These are phyloP conservation scores for Gnetum montanum DNA, from an alignment of 75 land plant species.

Conservation along the genomic window DNA sequence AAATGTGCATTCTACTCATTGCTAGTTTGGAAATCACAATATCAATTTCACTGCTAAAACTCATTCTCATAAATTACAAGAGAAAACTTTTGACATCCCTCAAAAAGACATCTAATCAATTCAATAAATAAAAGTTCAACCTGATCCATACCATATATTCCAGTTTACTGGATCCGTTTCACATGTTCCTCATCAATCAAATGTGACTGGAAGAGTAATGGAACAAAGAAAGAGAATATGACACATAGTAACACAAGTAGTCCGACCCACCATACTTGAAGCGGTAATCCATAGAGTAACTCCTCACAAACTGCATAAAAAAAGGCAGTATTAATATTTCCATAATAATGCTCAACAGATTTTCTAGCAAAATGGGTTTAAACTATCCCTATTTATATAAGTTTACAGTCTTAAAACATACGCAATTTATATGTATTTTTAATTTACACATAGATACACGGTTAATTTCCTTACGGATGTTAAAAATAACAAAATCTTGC, in stretches of 20 bases:
- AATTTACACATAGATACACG: conserved; percentile 13
- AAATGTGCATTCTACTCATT: no score
- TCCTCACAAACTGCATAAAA: conserved; percentile 70
- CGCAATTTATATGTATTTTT: conserved; percentile 9
- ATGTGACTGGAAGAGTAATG: conserved; percentile 25
- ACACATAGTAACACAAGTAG: conserved; percentile 33
- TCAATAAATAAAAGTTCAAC: no score
- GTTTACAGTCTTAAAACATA: conserved; percentile 17
- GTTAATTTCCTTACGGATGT: conserved; percentile 48
- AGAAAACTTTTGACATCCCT: no score
- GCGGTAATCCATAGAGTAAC: conserved; percentile 54
- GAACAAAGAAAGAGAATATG: conserved; percentile 24
- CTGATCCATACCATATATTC: no score
- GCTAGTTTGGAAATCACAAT: no score
- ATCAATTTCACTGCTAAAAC: no score
- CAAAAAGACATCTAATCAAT: no score
- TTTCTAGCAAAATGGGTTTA: neutral
- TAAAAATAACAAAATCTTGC: conserved; percentile 57
- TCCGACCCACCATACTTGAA: conserved; percentile 69
- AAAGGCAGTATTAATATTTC: neutral
- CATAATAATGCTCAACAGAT: neutral
- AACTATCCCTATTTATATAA: conserved; percentile 9
- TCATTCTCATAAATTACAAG: no score
- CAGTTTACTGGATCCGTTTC: conserved; percentile 3
- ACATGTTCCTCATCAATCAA: neutral